Percentiles rank a stretch among this genome's conserved stretches.
Evolutionary conservation across 2,329 filamentous ascomycete genomes (phyloP).

Genomic region (Aureobasidium sp.): DNA sequence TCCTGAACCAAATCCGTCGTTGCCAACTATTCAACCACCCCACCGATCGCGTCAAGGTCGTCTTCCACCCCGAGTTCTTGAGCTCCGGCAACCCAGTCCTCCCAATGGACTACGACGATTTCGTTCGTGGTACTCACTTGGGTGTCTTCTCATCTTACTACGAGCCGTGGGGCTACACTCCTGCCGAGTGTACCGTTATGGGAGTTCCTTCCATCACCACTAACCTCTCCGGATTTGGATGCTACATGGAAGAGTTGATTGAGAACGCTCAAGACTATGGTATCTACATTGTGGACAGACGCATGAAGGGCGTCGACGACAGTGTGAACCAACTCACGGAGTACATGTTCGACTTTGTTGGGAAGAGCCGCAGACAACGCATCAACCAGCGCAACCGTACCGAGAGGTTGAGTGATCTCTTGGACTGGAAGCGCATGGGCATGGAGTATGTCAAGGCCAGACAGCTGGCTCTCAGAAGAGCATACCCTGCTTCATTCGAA

Average conservation of each 20-base stretch:
- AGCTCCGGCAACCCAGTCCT: slow-evolving; percentile 93
- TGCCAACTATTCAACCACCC: slow-evolving; percentile 97
- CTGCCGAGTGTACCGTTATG: slow-evolving; percentile 97
- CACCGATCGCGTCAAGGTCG: slow-evolving; percentile 87
- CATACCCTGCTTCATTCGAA: slow-evolving; percentile 81
- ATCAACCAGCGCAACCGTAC: slow-evolving; percentile 99
- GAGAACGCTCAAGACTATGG: slow-evolving; percentile 97
- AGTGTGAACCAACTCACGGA: slow-evolving; percentile 91
- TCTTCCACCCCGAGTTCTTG: slow-evolving; percentile 97
- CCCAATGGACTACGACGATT: slow-evolving; percentile 95
- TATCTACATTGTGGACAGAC: slow-evolving; percentile 96
- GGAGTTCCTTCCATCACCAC: slow-evolving; percentile 97
- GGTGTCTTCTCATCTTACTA: slow-evolving; percentile 98
- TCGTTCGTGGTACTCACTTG: slow-evolving; percentile 91
- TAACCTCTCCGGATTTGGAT: slow-evolving; percentile 94
- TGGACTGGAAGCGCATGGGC: slow-evolving; percentile 99
- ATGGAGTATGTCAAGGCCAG: slow-evolving; percentile 98
- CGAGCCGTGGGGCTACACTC: slow-evolving; percentile 98
- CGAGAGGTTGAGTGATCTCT: slow-evolving; percentile 84
- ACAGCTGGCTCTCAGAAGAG: slow-evolving; percentile 82
- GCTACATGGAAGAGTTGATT: slow-evolving; percentile 99
- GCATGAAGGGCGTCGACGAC: slow-evolving; percentile 92
- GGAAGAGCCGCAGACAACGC: slow-evolving; percentile 88
- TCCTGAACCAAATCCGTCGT: slow-evolving; percentile 89
- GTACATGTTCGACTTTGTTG: slow-evolving; percentile 89